A percentile compares a stretch with the other conserved stretches of the same genome.
phyloP scores from a whole-genome alignment of 2,329 filamentous ascomycete genomes.

The Beauveria bassiana region DNA sequence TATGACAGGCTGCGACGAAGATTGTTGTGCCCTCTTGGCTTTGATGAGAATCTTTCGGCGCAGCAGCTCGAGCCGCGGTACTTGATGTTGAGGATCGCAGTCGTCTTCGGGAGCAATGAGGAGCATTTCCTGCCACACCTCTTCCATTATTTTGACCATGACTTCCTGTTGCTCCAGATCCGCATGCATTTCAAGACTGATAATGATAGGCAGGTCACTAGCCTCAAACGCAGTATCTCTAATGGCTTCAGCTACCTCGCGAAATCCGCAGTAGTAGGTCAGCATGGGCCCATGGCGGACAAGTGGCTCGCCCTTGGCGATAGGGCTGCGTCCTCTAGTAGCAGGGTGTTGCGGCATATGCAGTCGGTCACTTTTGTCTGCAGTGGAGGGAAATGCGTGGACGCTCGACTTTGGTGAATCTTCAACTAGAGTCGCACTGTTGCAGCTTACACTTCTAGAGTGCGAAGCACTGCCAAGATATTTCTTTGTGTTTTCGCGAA shows the following conservation, averaged over 20 bases:
- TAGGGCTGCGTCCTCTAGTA: conserved; percentile 17
- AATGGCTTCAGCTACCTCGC: conserved; percentile 77
- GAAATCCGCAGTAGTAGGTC: conserved; percentile 78
- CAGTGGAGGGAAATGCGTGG: conserved; percentile 20
- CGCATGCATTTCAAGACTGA: conserved; percentile 89
- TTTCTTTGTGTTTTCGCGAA: conserved; percentile 18
- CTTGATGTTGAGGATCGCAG: conserved; percentile 43
- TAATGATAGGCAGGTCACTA: conserved; percentile 74
- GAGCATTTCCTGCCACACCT: conserved; percentile 72
- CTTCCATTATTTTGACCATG: conserved; percentile 91
- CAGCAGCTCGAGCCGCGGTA: conserved; percentile 66
- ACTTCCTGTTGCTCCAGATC: conserved; percentile 74
- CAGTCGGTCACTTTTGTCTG: conserved; percentile 27
- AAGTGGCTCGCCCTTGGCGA: conserved; percentile 57
- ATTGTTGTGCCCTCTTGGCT: conserved; percentile 53
- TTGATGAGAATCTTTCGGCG: conserved; percentile 77
- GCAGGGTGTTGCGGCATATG: conserved; percentile 22
- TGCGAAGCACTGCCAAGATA: conserved; percentile 26
- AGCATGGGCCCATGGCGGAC: conserved; percentile 80
- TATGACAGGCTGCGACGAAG: conserved; percentile 14
- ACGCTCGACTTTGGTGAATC: conserved; percentile 25
- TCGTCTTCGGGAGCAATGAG: conserved; percentile 50
- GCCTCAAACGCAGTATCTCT: conserved; percentile 68
- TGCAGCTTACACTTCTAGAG: conserved; percentile 33
- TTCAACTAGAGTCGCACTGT: conserved; percentile 24